Base-by-base conservation (phyloP, 768 basidiomycete species). In the Coprinellus aureogranulatus region DNA sequence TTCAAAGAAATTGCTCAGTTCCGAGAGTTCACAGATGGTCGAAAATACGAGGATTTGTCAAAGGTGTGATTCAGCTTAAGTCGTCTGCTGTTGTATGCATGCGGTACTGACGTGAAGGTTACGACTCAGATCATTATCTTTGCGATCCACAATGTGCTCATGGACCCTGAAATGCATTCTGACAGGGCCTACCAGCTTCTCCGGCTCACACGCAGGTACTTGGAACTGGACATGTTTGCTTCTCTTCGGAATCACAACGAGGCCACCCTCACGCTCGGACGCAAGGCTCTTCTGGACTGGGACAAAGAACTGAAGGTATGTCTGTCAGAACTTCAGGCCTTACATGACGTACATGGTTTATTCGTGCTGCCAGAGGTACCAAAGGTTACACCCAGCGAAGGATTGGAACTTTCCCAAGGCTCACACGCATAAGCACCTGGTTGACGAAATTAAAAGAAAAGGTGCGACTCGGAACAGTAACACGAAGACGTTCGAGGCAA, bases 1-100 rank as follows among this genome's bases (percentile, higher is more conserved):
- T 59, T 62, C 30, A 44, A 4, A 9, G 5, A 39, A 9, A 23
- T 53, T 10, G n/a, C 58, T 16, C 20, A 30, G 18, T 42, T 57
- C 20, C 40, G 53, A n/a, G 48, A 62, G n/a, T 59, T 45, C 42
- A 49, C 53, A n/a, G 58, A 62, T 47, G 61, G 61, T 4, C 45
- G 48, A 9, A 60, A 57, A 51, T 57, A 55, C 46, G 55, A 62
- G 34, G 61, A 59, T 34, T 28, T 52, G 45, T 54, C 42, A 22
- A 57, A 49, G 37, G 49, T 50, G 20, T 20, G 46, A 5, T 8
- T 34, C 41, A n/a, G 16, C 41, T n/a, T n/a, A n/a, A n/a, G n/a
- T n/a, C n/a, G n/a, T n/a, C n/a, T n/a, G n/a, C n/a, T n/a, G n/a
- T n/a, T n/a, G n/a, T n/a, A n/a, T n/a, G n/a, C n/a, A n/a, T n/a